Conservation (phyloP, 495 filamentous ascomycete species). For the Daldinia concentrica region DNA sequence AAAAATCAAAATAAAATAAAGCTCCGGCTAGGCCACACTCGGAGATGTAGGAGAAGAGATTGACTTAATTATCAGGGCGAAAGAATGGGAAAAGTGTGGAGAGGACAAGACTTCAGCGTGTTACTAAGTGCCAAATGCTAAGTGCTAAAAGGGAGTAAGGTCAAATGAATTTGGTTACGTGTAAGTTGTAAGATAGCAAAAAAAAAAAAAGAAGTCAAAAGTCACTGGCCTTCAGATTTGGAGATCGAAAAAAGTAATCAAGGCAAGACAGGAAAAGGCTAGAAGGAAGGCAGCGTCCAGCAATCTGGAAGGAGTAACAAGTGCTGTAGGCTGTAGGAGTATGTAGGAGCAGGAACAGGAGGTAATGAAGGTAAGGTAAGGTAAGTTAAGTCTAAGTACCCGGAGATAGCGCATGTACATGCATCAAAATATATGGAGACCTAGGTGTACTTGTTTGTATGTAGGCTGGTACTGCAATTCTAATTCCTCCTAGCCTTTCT, state of each 20-base stretch:
- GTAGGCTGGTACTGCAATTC: constrained; percentile 1
- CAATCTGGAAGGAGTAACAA: constrained; percentile 22
- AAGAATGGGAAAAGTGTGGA: constrained; percentile 7
- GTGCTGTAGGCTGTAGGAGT: constrained; percentile 5
- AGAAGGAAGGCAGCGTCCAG: constrained; percentile 10
- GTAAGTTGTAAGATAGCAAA: not conserved
- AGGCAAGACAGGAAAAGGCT: constrained; percentile 1
- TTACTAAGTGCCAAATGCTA: not conserved
- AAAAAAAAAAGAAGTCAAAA: too few species aligned
- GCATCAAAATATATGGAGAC: constrained; percentile 7
- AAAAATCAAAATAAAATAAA: constrained; percentile 23
- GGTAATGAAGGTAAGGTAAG: constrained; percentile 4
- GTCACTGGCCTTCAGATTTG: not conserved
- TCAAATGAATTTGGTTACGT: not conserved
- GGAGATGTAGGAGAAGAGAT: constrained; percentile 19
- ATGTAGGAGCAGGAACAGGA: constrained; percentile 8
- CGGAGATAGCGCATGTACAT: constrained; percentile 4
- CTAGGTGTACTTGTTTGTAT: not conserved
- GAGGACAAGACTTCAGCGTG: not conserved
- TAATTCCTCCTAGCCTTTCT: constrained; percentile 4
- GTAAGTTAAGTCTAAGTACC: not conserved
- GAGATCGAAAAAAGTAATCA: constrained; percentile 7
- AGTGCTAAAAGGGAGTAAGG: constrained; percentile 7
- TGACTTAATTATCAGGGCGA: constrained; percentile 14
- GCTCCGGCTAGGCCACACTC: constrained; percentile 31